Base-by-base conservation (phyloP, 345 rosid species). In the Cardamine chenopodiifolia region DNA sequence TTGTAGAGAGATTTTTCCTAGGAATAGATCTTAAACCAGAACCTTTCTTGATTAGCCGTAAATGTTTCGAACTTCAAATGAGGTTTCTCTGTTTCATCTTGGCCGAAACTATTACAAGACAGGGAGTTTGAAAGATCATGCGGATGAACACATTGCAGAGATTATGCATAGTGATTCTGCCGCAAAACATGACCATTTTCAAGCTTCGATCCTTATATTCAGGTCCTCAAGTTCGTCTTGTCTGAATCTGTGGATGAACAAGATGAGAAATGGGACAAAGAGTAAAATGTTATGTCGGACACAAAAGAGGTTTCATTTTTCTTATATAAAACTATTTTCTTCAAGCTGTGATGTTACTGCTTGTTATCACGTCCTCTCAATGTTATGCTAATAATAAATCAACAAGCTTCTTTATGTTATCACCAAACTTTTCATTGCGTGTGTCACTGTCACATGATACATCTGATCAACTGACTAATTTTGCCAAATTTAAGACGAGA, bases 361-460 rank as follows among this genome's bases (percentile, higher is more conserved):
- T 69, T 18, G n/a, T 50, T 15, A 15, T 35, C 74, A 67, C 47
- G 70, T 76, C 75, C 60, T 55, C 64, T 63, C 80, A 62, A 34
- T 62, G 37, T 77, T 63, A 70, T 11, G 64, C 74, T 68, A 66
- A 68, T 68, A 39, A 57, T 67, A 67, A 17, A 68, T 68, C 68
- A 50, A 18, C 74, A 62, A 32, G 59, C 57, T 54, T 35, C 58
- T 70, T 53, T 54, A 70, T 75, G 55, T 28, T 62, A 66, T 54
- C 67, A 77, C 71, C 75, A 70, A 76, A 62, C 80, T 70, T 70
- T 48, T 47, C 71, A 44, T 53, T 7, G 8, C 67, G 68, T 59
- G 52, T 35, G 65, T 66, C 72, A 14, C 53, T 47, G 65, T 57
- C 72, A 35, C 67, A 75, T 67, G 62, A 68, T 49, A 45, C 63